Percentiles rank a stretch among this genome's conserved stretches.
Evolutionary conservation across 1,139 yeast genomes (phyloP).

Genomic region (Nakaseomyces glabratus): DNA sequence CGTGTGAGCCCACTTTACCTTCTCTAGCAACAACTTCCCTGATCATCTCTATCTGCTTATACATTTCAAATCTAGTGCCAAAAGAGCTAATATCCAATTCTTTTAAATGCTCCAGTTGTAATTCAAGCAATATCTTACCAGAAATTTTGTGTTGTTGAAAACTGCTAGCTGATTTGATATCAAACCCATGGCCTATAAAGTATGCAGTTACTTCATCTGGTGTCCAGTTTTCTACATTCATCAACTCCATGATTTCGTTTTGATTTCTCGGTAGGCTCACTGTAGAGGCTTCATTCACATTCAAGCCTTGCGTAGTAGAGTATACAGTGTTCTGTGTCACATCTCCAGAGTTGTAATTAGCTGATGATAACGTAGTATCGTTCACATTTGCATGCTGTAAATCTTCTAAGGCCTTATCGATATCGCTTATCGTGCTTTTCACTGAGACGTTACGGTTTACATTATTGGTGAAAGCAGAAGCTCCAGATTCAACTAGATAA

Average conservation of each 20-base stretch:
- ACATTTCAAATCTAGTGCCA: slow-evolving; percentile 90
- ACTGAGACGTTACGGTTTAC: slow-evolving; percentile 32
- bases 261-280: slow-evolving; percentile 4
- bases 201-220: slow-evolving; percentile 78
- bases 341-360: slow-evolving; percentile 3
- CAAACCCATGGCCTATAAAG: slow-evolving; percentile 67
- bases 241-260: slow-evolving; percentile 37
- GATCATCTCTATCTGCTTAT: slow-evolving; percentile 76
- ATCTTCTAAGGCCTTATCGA: slow-evolving; percentile 76
- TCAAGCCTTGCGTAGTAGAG: slow-evolving; percentile 14
- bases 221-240: slow-evolving; percentile 59
- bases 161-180: slow-evolving; percentile 59
- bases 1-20: slow-evolving; percentile 3
- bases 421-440: slow-evolving; percentile 62
- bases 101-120: slow-evolving; percentile 77
- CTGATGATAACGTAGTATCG: not conserved
- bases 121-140: slow-evolving; percentile 73
- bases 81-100: slow-evolving; percentile 87
- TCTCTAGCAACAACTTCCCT: slow-evolving; percentile 22
- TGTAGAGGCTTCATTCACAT: slow-evolving; percentile 10
- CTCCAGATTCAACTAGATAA: slow-evolving; percentile 20
- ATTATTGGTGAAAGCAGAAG: slow-evolving; percentile 10
- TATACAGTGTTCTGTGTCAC: slow-evolving; percentile 13
- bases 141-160: slow-evolving; percentile 83
- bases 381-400: slow-evolving; percentile 33